A percentile compares a stretch with the other conserved stretches of the same genome.
Conservation (phyloP, 441 rosid species). For the Gossypium trilobum region DNA sequence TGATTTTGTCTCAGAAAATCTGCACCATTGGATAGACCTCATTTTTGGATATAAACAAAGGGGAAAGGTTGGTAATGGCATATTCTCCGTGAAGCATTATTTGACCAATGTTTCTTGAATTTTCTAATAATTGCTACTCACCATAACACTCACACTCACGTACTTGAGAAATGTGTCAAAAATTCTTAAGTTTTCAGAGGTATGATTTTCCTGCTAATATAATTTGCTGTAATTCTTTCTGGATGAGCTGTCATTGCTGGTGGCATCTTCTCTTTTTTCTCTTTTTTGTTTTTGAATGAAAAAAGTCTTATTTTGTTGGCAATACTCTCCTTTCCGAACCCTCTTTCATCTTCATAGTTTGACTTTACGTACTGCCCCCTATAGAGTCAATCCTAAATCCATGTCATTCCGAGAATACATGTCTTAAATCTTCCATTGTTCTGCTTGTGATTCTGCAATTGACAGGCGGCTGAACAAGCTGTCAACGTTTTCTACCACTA, state of each 20-base stretch:
- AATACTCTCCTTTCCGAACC: not conserved
- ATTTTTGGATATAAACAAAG: conserved; percentile 97
- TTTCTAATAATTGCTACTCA: not conserved
- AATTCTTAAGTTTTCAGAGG: not conserved
- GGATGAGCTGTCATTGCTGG: not conserved
- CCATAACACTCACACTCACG: not conserved
- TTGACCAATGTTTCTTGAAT: not conserved
- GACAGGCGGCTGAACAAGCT: conserved; percentile 86
- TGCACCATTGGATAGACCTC: conserved; percentile 99
- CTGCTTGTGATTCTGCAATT: conserved; percentile 17
- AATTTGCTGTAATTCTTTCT: not conserved
- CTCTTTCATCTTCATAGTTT: not conserved
- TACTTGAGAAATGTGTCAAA: not conserved
- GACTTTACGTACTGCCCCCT: not conserved
- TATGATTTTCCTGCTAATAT: not conserved
- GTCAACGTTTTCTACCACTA: conserved; percentile 84
- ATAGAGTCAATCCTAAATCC: not conserved
- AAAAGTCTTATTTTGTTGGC: not conserved
- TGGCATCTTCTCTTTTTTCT: not conserved
- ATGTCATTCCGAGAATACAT: not conserved
- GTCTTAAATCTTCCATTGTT: not conserved
- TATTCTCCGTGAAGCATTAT: conserved; percentile 11
- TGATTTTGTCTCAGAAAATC: conserved; percentile 87
- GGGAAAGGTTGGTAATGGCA: conserved; percentile 64
- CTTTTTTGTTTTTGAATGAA: not conserved